Evolutionary conservation across 805 yeast genomes (phyloP), one percentile per base, ranked within the genome.

Genomic region (Teunomyces cretensis): DNA sequence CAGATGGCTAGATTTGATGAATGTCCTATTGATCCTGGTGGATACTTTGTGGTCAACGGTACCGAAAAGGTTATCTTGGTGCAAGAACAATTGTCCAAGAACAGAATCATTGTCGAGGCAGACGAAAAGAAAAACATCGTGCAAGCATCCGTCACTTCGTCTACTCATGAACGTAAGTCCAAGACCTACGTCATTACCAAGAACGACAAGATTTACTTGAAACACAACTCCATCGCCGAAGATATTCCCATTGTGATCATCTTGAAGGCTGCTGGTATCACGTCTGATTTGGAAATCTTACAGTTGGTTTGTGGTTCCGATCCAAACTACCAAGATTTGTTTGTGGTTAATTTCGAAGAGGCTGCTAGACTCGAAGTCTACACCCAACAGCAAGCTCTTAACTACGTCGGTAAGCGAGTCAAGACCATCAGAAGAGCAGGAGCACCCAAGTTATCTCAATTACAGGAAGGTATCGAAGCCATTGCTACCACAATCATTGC

Each of bases 11-110:
- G 70, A 19, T 74, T 87, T 54, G 84, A 88, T 55, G 99, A 94
- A 67, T 94, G 99, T 67, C 99, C 99, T 0, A 74, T 94, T 41
- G 99, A 94, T 68, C 99, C 99, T 6, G 99, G 99, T 69, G 99
- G 99, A 58, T 94, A 94, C 62, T 94, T 94, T 60, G 88, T 92
- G 60, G 97, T 92, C 41, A 92, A 92, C 62, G 99, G 99, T 64
- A 94, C 99, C 0, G 99, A 94, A 58, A 94, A 94, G 64, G 99
- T 94, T 37, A 94, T 94, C 51, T 76, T 94, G 54, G 95, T 94
- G 35, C 99, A 94, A 67, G 99, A 94, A 67, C 99, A 94, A 74
- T 75, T 94, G 63, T 85, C 96, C 41, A 94, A 94, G 70, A 94
- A 94, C 68, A 88, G 99, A 78, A 94, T 94, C 61, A 90, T 94